A percentile compares a stretch with the other conserved stretches of the same genome.
Evolutionary conservation across 805 yeast genomes (phyloP).

Genomic region (Candida chauliodis): DNA sequence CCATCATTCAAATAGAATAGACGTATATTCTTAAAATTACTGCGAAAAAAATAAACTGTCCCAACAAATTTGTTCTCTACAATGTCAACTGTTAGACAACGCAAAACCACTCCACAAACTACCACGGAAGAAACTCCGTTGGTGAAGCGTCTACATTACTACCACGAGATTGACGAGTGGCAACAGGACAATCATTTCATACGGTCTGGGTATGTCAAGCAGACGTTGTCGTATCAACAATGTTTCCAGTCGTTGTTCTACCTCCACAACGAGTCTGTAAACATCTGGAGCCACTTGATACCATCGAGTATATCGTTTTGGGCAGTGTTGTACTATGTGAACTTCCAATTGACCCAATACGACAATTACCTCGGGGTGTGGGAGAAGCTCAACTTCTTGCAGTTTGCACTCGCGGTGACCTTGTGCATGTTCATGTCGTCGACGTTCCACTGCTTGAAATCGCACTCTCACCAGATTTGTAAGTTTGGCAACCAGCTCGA

Average conservation of each 20-base stretch:
- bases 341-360: conserved; percentile 22
- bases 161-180: conserved; percentile 66
- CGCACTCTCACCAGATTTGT: conserved; percentile 57
- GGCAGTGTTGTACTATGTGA: conserved; percentile 22
- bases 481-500: conserved; percentile 66
- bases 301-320: conserved; percentile 37
- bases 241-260: conserved; percentile 50
- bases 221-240: conserved; percentile 43
- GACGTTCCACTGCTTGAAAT: conserved; percentile 62
- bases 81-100: conserved; percentile 4
- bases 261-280: conserved; percentile 69
- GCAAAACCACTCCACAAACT: neutral
- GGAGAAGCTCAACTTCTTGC: conserved; percentile 49
- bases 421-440: conserved; percentile 62
- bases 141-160: conserved; percentile 22
- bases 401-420: conserved; percentile 56
- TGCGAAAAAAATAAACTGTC: no score
- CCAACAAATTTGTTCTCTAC: neutral
- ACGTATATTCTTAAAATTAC: no score
- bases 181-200: conserved; percentile 72
- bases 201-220: conserved; percentile 58
- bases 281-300: conserved; percentile 63
- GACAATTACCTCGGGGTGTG: conserved; percentile 24
- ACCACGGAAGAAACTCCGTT: neutral
- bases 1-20: conserved; percentile 45